Evolutionary conservation across 2,329 filamentous ascomycete species (phyloP), one percentile per base, ranked within the genome.

Genomic region (Xylariaceae sp.): DNA sequence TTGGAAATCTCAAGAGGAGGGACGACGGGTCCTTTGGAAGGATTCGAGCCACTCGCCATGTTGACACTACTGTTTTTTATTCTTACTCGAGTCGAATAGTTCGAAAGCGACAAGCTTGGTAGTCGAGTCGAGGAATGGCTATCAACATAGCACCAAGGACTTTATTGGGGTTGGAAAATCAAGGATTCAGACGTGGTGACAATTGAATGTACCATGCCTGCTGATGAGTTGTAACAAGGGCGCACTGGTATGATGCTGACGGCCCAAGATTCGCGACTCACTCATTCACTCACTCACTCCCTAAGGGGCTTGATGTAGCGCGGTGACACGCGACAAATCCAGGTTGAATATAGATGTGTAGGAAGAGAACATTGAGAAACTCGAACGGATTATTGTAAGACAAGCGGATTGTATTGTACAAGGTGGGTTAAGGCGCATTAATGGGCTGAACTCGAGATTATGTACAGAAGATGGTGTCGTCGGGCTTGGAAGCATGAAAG

Each of bases 11-110:
- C 67, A 40, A 69, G 53, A 12, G 66, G 60, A 41, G 66, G 44
- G 19, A 69, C 49, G 21, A 57, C 46, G 23, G 61, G 50, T 16
- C 58, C 14, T 41, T 41, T 64, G 26, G 66, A 64, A 23, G 66
- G 44, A 3, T 59, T 55, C 12, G 64, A 62, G 23, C 64, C 61
- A 23, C 63, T 62, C 24, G 59, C 52, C 69, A 70, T 70, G n/a
- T 14, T 51, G 48, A 23, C 6, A n/a, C 16, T n/a, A 16, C 14
- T 7, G 17, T 23, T 47, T 14, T 17, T 21, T 3, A 23, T 28
- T n/a, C 5, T 44, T 44, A 19, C 23, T 28, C 26, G 14, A 29
- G 19, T 41, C 29, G 36, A 14, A 36, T 37, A 16, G 16, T 26
- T 34, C n/a, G 34, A 46, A 31, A 31, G 41, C 41, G 19, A 40